Evolutionary conservation across 2,329 filamentous ascomycete species (phyloP).

Genomic region (Trichoderma gracile): DNA sequence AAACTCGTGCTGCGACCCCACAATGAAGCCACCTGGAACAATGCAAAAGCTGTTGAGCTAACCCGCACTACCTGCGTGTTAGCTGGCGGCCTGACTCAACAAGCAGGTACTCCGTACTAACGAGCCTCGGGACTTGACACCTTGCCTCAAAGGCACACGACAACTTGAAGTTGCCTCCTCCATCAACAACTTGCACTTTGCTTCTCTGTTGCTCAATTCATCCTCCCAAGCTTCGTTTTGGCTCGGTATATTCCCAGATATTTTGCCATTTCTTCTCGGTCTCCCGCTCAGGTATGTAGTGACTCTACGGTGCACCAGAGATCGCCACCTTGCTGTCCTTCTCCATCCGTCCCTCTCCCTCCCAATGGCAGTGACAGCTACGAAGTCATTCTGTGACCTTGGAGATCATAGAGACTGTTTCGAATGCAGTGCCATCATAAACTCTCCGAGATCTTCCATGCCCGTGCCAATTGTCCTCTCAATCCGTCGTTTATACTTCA

Average conservation of each 20-base stretch:
- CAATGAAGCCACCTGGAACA: conserved; percentile 28
- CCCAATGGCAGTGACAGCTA: conserved; percentile 30
- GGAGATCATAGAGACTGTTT: background rate
- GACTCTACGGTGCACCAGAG: background rate
- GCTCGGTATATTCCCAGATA: conserved; percentile 16
- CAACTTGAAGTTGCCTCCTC: conserved; percentile 3
- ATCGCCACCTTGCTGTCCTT: conserved; percentile 7
- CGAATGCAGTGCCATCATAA: background rate
- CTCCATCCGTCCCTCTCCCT: background rate
- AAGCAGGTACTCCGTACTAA: conserved; percentile 16
- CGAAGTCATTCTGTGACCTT: background rate
- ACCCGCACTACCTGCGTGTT: background rate
- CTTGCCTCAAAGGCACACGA: conserved; percentile 39
- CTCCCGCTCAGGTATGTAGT: conserved; percentile 31
- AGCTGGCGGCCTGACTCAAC: conserved; percentile 7
- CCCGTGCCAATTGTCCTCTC: background rate
- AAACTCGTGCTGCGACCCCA: conserved; percentile 32
- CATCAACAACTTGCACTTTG: conserved; percentile 10
- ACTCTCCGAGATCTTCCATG: background rate
- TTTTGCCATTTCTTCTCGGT: background rate
- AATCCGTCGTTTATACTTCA: background rate
- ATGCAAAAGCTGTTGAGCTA: background rate
- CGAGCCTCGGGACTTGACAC: conserved; percentile 32
- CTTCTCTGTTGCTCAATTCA: conserved; percentile 16
- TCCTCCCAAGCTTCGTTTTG: conserved; percentile 8